Base-by-base conservation (phyloP, 176 grass and related monocot genomes). In the Raddia guianensis region DNA sequence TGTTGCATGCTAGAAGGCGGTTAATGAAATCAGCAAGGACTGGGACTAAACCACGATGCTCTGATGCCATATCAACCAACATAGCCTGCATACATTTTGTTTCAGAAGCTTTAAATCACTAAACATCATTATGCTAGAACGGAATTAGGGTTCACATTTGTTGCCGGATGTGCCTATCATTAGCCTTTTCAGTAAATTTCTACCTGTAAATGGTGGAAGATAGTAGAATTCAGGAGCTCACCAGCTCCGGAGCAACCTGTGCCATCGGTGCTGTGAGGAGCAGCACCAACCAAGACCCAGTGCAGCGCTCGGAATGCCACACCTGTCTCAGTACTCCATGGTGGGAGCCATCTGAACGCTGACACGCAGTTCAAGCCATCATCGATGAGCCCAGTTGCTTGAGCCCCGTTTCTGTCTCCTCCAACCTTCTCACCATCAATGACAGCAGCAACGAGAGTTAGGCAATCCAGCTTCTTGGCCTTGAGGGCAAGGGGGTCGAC, bases 151-250 rank as follows among this genome's bases (percentile, higher is more conserved):
- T 49, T 80, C 56, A 65, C 58, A 13, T 42, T 58, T 33, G 16
- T 79, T 70, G 71, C 66, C 72, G 57, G 57, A 80, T 67, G 77
- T 60, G 64, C 48, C 64, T 76, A 59, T 84, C 18, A n/a, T 50
- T 80, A 72, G 3, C 1, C 54, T 70, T 79, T 37, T 76, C 9
- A 42, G 21, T 53, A 78, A 77, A 84, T 70, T 84, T 76, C 82
- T 92, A 97, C 95, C 95, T 97, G 87, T 54, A 97, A 68, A 80
- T 82, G 82, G 72, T 81, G 87, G 90, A 94, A 98, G 59, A 88
- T 91, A 77, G 88, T 87, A 83, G 90, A 94, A 80, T 92, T 81
- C 76, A 92, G 81, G 72, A 98, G 71, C 81, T 78, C 80, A 78
- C 80, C 83, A 84, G 78, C 79, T 71, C 76, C 78, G 65, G 52